Conservation (phyloP, 495 filamentous ascomycete genomes). For the Echria macrotheca region DNA sequence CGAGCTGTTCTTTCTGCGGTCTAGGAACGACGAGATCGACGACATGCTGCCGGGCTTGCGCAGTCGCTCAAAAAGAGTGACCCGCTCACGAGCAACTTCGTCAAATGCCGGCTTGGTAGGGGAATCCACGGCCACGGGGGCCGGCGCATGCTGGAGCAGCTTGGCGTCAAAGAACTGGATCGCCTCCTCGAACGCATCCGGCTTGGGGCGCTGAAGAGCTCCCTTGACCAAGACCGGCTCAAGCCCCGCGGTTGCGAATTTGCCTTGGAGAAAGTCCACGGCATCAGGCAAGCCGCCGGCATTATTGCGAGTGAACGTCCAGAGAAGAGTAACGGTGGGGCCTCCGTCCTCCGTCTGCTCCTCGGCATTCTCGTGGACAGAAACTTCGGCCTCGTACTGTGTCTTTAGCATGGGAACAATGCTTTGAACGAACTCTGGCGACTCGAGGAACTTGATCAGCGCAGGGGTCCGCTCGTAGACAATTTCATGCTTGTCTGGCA, state of each 20-base stretch:
- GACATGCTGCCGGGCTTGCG: conserved; percentile 91
- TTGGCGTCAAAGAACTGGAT: conserved; percentile 95
- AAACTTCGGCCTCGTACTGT: conserved; percentile 85
- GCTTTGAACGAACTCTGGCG: conserved; percentile 68
- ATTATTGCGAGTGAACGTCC: conserved; percentile 91
- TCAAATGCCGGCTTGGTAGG: conserved; percentile 77
- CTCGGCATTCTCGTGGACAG: conserved; percentile 53
- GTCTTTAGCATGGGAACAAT: conserved; percentile 76
- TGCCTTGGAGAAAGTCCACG: conserved; percentile 84
- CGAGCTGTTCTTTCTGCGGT: conserved; percentile 86
- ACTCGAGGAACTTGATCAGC: conserved; percentile 72
- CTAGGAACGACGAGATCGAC: conserved; percentile 85
- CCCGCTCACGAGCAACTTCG: conserved; percentile 66
- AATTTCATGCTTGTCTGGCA: conserved; percentile 91
- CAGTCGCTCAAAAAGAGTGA: conserved; percentile 74
- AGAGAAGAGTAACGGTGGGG: conserved; percentile 46
- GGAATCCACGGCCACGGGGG: conserved; percentile 73
- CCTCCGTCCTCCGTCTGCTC: conserved; percentile 50
- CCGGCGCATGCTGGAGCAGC: conserved; percentile 83
- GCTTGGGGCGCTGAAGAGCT: conserved; percentile 90
- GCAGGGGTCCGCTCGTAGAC: conserved; percentile 68
- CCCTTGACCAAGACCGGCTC: conserved; percentile 84
- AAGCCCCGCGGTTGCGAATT: conserved; percentile 76
- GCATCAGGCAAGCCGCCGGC: conserved; percentile 92
- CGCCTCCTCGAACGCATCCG: conserved; percentile 96